A percentile compares a stretch with the other conserved stretches of the same genome.
phyloP scores from a whole-genome alignment of 2,329 filamentous ascomycete species.

The Epichloe baconii region DNA sequence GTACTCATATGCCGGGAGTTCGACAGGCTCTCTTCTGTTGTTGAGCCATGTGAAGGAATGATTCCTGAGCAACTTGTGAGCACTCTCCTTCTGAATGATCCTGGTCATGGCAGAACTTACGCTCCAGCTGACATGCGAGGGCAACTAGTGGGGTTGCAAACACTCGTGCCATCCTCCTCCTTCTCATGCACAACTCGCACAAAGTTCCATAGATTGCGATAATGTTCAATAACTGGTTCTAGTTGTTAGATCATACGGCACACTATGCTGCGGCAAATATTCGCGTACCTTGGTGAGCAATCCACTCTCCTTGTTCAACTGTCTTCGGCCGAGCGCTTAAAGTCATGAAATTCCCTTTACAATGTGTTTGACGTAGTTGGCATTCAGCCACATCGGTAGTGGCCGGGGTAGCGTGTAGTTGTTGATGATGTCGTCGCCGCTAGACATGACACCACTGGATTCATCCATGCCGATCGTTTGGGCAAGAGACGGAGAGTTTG shows the following conservation, averaged over 20 bases:
- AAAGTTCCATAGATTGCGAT: constrained; percentile 78
- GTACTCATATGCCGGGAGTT: constrained; percentile 85
- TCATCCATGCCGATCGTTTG: constrained; percentile 59
- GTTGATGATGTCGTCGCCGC: constrained; percentile 41
- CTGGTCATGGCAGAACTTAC: constrained; percentile 42
- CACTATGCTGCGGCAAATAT: background rate
- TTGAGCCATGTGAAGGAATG: constrained; percentile 97
- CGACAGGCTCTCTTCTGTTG: constrained; percentile 72
- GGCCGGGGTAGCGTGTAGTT: constrained; percentile 53
- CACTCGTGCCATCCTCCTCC: constrained; percentile 61
- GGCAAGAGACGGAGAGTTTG: constrained; percentile 49
- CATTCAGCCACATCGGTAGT: constrained; percentile 62
- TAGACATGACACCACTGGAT: constrained; percentile 32
- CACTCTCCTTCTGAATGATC: background rate
- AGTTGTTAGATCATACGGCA: background rate
- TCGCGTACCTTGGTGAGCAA: constrained; percentile 75
- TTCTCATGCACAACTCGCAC: constrained; percentile 78
- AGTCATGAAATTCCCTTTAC: constrained; percentile 95
- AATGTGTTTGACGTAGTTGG: constrained; percentile 67
- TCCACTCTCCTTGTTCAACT: constrained; percentile 88
- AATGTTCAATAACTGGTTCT: constrained; percentile 75
- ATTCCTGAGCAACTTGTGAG: constrained; percentile 36
- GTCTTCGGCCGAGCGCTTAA: constrained; percentile 85
- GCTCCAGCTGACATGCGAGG: constrained; percentile 88
- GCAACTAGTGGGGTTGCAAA: constrained; percentile 76